Percentiles rank a stretch among this genome's conserved stretches.
Conservation (phyloP, 805 yeast genomes). For the Wickerhamomyces strasburgensis region DNA sequence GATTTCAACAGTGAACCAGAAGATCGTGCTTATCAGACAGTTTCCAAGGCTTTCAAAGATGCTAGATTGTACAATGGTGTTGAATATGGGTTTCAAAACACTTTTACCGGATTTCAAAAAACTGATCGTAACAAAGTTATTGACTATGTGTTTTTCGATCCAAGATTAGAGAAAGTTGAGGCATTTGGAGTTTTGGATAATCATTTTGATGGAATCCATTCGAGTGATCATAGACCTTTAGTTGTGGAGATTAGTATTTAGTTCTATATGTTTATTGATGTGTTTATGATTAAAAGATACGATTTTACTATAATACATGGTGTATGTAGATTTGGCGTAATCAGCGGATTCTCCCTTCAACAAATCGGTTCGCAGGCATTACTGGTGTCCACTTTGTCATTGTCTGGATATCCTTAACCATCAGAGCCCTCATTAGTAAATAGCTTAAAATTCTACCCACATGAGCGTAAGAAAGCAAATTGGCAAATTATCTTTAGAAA, state of each 20-base stretch:
- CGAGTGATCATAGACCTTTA: conserved; percentile 46
- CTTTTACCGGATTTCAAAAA: conserved; percentile 46
- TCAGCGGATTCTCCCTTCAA: too few relatives aligned
- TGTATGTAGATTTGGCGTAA: too few relatives aligned
- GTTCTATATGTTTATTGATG: background rate
- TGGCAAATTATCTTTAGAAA: too few relatives aligned
- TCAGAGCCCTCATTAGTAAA: too few relatives aligned
- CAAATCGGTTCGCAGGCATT: too few relatives aligned
- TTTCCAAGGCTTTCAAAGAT: conserved; percentile 34
- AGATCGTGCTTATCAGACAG: conserved; percentile 39
- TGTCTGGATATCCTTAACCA: too few relatives aligned
- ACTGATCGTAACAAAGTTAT: conserved; percentile 28
- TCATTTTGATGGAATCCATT: conserved; percentile 25
- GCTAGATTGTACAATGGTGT: conserved; percentile 24
- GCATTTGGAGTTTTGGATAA: conserved; percentile 37
- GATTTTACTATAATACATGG: too few relatives aligned
- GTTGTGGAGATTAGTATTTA: conserved; percentile 24
- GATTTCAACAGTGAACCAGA: conserved; percentile 50
- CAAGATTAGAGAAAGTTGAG: conserved; percentile 9
- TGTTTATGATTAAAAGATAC: too few relatives aligned
- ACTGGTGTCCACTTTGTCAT: too few relatives aligned
- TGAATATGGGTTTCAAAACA: conserved; percentile 38
- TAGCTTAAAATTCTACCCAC: too few relatives aligned
- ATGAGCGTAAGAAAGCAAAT: too few relatives aligned
- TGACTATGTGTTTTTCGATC: conserved; percentile 25